phyloP scores from a whole-genome alignment of 2,329 filamentous ascomycete genomes.

The Colletotrichum cordylinicola region DNA sequence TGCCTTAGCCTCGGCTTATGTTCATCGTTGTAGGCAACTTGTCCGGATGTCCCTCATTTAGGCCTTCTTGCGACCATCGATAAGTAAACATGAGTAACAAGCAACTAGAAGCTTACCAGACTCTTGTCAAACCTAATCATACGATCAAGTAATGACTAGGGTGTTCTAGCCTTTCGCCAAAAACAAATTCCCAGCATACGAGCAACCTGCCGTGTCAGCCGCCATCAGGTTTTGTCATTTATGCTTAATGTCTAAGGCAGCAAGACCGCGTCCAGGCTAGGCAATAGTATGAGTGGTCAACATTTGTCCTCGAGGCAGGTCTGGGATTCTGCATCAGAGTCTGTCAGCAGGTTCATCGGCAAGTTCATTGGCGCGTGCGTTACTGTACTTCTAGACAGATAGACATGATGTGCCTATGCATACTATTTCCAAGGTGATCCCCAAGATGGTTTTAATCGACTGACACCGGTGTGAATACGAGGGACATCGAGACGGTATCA shows the following conservation, averaged over 20 bases:
- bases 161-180: too few species aligned
- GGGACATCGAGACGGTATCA: neutral
- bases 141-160: too few species aligned
- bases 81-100: too few species aligned
- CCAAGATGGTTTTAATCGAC: neutral
- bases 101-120: neutral
- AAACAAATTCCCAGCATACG: neutral
- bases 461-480: neutral
- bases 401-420: accelerated
- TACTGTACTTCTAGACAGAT: neutral
- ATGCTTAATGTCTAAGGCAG: neutral
- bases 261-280: accelerated
- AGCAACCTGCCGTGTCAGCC: neutral
- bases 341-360: neutral
- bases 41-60: neutral
- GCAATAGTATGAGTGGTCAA: neutral
- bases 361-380: neutral
- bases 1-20: neutral
- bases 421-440: neutral
- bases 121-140: neutral
- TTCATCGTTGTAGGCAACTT: neutral
- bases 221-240: neutral
- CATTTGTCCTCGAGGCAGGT: neutral
- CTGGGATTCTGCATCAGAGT: neutral
- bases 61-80: too few species aligned